Base-by-base conservation (phyloP, 345 rosid genomes). In the Sisymbrium altissimum region DNA sequence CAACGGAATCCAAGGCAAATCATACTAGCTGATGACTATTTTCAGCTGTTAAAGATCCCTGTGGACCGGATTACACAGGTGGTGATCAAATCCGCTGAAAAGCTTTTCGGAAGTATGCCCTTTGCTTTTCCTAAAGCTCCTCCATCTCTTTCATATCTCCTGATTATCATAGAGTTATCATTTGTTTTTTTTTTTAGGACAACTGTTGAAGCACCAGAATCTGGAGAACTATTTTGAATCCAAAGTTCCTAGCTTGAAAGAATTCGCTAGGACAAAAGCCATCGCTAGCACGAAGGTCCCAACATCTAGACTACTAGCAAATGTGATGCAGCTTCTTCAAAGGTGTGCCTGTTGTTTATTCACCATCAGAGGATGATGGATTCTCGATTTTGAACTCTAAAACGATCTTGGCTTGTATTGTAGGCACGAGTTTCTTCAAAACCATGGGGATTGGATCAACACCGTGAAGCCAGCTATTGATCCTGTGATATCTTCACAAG, bases 1-100 rank as follows among this genome's bases (percentile, higher is more conserved):
- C 94, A 84, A 67, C 94, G 91, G 64, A 84, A 64, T 79, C 99
- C 99, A 9, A 83, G 94, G 73, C 93, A 92, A 84, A 83, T 95
- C 78, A 79, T 95, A 62, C 74, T 95, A 55, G 98, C 92, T 46
- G 99, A 92, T 81, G 98, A 95, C 83, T 92, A 78, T 82, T 90
- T 95, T 82, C 89, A 90, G 80, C 84, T 84, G 57, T 41, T 82
- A 54, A 89, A 89, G 76, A 80, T 92, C 76, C 94, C 94, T 18
- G 71, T 48, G 50, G 94, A 95, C 56, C 88, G 87, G 77, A 73
- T 89, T 70, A 41, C 81, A 23, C 88, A 85, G 82, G 94, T 86
- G 81, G 89, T 95, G 68, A 79, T 75, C 68, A 95, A 75, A 81
- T 88, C 98, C 66, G 75, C 96, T 2, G 96, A 90, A 86, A 95